These are phyloP conservation scores for Geranium brycei DNA, from an alignment of 345 rosid species.

Conservation along the genomic window DNA sequence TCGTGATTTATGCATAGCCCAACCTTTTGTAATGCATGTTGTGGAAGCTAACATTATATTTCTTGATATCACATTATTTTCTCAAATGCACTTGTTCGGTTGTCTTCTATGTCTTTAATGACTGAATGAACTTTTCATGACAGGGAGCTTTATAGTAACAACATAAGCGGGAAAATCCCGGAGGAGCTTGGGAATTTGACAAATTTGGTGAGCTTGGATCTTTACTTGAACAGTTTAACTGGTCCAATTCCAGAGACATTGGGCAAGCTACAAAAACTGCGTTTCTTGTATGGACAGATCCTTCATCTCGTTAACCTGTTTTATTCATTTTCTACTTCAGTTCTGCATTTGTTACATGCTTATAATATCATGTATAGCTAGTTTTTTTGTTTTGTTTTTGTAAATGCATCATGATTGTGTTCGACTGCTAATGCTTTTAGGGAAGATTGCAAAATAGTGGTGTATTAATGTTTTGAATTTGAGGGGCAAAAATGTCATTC, in stretches of 20 bases:
- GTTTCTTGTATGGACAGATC: slow-evolving; percentile 51
- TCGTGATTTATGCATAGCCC: too few species aligned
- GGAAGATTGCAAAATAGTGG: too few species aligned
- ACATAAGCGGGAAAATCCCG: slow-evolving; percentile 55
- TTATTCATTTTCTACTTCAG: not conserved
- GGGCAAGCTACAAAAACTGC: slow-evolving; percentile 45
- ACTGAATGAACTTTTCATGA: slow-evolving; percentile 13
- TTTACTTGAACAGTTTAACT: slow-evolving; percentile 51
- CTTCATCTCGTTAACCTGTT: not conserved
- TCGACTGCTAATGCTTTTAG: too few species aligned
- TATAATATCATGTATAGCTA: too few species aligned
- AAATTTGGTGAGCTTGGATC: slow-evolving; percentile 87
- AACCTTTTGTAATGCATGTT: not conserved
- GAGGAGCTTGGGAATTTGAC: slow-evolving; percentile 76
- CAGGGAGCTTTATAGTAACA: slow-evolving; percentile 82
- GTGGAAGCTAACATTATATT: not conserved
- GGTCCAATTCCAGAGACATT: slow-evolving; percentile 56
- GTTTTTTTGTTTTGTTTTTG: too few species aligned
- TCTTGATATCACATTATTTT: too few species aligned
- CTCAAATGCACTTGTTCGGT: not conserved
- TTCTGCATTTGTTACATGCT: not conserved
- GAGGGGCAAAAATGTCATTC: too few species aligned
- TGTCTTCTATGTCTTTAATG: not conserved
- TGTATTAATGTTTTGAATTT: too few species aligned
- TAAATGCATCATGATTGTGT: not conserved